Base-by-base conservation (phyloP, 208 protist species). In the Trypanosoma cruzi region DNA sequence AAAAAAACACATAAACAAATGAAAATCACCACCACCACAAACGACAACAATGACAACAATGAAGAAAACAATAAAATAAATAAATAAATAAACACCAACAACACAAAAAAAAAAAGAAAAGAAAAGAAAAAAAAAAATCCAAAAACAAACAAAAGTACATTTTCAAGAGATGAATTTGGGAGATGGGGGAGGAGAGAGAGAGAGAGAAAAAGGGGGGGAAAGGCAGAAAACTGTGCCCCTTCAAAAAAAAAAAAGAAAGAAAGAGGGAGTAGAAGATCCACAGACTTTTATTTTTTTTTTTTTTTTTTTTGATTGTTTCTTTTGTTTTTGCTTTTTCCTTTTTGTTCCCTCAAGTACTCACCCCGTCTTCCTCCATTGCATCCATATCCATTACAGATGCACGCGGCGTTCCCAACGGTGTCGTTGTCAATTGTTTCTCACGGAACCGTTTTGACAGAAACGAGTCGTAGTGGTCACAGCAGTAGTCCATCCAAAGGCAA, bases 401-500 rank as follows among this genome's bases (percentile, higher is more conserved):
- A 57, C 37, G 24, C 4, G 60, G 57, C 16, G 44, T 64, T 14
- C 34, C 55, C 11, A 58, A 40, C 34, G 28, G 67, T 20, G 75
- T 77, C 60, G 22, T 57, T 46, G n/a, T 54, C 40, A 1, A 79
- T 56, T 22, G 28, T 32, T 68, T 31, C 24, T 44, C 28, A 44
- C 57, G 44, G 10, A 63, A 55, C 55, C 69, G 55, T 42, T 70
- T 73, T 13, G 73, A 66, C 13, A 92, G 55, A 50, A 88, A 89
- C 20, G 52, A 49, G 16, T 86, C 74, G 49, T 76, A 86, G 78
- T 89, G 73, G 54, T 76, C 77, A 61, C 75, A 79, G 71, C 76
- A 87, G 70, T 92, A 92, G 22, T 82, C 77, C 61, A 88, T 84
- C 86, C 86, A 92, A 24, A 84, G 61, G 46, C 83, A 84, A 67